Percentiles rank a stretch among this genome's conserved stretches.
phyloP scores from a whole-genome alignment of 495 filamentous ascomycete species.

The Parmelia sp. region DNA sequence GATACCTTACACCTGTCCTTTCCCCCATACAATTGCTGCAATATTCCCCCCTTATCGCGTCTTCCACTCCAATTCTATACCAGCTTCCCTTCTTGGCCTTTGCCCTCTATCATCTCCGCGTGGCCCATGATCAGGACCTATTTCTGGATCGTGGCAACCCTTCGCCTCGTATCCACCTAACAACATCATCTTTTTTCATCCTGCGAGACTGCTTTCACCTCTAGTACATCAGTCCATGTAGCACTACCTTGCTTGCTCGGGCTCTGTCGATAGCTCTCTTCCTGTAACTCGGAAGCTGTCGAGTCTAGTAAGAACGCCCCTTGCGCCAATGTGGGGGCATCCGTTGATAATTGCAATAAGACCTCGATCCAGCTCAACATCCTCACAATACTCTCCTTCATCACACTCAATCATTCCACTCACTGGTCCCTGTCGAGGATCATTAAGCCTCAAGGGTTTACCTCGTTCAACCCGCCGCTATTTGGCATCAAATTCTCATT shows the following conservation, averaged over 20 bases:
- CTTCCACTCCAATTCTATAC: too few species aligned
- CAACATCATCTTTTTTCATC: not conserved
- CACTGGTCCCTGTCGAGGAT: not conserved
- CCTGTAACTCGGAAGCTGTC: not conserved
- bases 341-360: not conserved
- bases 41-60: too few species aligned
- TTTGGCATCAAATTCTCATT: not conserved
- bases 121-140: too few species aligned
- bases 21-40: too few species aligned
- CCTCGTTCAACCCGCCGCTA: not conserved
- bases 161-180: not conserved
- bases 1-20: too few species aligned
- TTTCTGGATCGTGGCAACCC: conserved; percentile 7
- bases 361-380: not conserved
- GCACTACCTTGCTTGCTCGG: not conserved
- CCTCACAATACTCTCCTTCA: not conserved
- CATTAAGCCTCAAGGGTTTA: not conserved
- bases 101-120: too few species aligned
- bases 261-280: not conserved
- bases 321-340: conserved; percentile 6
- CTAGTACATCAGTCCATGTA: not conserved
- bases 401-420: not conserved
- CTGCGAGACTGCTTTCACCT: not conserved
- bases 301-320: conserved; percentile 7
- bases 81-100: not conserved